Evolutionary conservation across 1,284 basidiomycete species (phyloP).

Genomic region (Trichosporon asahii): DNA sequence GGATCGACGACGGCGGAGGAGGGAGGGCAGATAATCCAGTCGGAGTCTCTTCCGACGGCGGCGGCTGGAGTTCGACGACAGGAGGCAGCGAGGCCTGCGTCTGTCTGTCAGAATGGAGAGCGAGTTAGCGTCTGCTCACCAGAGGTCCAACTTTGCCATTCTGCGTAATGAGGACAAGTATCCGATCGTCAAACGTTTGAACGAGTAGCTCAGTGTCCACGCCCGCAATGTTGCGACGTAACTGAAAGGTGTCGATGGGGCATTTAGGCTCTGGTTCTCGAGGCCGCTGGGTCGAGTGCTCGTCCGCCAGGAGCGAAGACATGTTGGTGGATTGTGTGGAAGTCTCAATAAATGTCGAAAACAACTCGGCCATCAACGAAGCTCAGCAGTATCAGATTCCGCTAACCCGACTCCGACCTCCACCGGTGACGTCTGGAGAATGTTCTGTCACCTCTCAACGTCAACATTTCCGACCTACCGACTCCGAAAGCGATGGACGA

Average conservation of each 20-base stretch:
- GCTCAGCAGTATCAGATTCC: background rate
- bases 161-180: conserved; percentile 78
- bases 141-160: conserved; percentile 77
- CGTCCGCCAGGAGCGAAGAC: conserved; percentile 39
- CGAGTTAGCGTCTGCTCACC: conserved; percentile 54
- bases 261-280: conserved; percentile 8
- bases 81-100: conserved; percentile 75
- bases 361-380: background rate
- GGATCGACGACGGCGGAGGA: conserved; percentile 66
- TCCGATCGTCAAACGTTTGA: conserved; percentile 72
- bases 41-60: conserved; percentile 55
- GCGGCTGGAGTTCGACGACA: conserved; percentile 64
- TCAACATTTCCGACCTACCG: background rate
- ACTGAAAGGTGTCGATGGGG: conserved; percentile 49
- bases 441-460: background rate
- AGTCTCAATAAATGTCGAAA: background rate
- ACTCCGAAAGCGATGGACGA: conserved; percentile 15
- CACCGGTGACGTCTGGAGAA: background rate
- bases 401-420: background rate
- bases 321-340: conserved; percentile 19
- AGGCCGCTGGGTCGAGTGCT: conserved; percentile 21
- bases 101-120: conserved; percentile 51
- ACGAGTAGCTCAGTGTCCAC: conserved; percentile 68
- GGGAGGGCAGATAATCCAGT: conserved; percentile 63
- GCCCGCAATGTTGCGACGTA: conserved; percentile 58